These are phyloP conservation scores for Cyclostephanos invisitatus DNA, from an alignment of 108 stramenopile genomes.

Conservation along the genomic window DNA sequence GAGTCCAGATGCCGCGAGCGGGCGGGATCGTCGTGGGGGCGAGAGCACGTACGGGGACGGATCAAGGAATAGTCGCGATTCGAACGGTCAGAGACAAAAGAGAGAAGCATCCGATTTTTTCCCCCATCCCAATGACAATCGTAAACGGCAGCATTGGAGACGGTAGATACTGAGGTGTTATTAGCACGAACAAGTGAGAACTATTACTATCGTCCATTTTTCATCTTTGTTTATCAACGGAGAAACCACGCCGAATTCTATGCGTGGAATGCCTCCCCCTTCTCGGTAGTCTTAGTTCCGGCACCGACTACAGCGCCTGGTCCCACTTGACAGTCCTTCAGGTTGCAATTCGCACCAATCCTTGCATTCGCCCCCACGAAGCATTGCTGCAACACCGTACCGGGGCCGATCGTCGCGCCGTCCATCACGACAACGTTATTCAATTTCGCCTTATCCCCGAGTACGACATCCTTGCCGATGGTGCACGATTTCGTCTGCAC, in stretches of 20 bases:
- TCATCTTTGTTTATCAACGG: neutral
- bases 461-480: conserved; percentile 56
- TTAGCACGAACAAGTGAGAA: neutral
- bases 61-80: conserved; percentile 2
- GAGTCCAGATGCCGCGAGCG: neutral
- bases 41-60: conserved; percentile 8
- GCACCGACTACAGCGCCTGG: conserved; percentile 54
- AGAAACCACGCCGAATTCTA: conserved; percentile 1
- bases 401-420: conserved; percentile 69
- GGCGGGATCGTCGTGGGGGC: neutral
- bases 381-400: conserved; percentile 78
- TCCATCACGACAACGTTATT: conserved; percentile 89
- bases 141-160: conserved; percentile 18
- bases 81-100: conserved; percentile 13
- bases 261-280: conserved; percentile 67
- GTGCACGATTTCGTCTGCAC: conserved; percentile 73
- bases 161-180: neutral
- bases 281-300: conserved; percentile 60
- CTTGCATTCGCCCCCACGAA: conserved; percentile 58
- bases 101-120: conserved; percentile 6
- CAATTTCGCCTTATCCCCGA: conserved; percentile 69
- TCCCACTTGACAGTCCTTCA: conserved; percentile 87
- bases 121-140: neutral
- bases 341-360: conserved; percentile 82
- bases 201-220: neutral